Conservation (phyloP, 179 eudicot genomes). For the Drosera spatulata region DNA sequence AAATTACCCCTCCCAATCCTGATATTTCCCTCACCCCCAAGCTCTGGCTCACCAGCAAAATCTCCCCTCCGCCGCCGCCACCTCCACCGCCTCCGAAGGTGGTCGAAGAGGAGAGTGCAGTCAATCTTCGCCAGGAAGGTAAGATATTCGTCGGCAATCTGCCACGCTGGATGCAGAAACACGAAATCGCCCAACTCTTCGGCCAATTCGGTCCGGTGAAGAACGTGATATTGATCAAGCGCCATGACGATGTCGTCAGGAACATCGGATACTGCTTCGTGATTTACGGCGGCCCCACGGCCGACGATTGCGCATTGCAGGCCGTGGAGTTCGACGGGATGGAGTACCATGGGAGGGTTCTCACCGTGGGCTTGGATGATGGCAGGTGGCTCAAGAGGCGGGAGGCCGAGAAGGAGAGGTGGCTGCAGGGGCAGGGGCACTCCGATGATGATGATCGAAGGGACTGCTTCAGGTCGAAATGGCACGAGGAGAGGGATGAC, state of each 20-base stretch:
- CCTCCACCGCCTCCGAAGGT: conserved; percentile 9
- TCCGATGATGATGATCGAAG: conserved; percentile 10
- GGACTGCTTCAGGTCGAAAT: conserved; percentile 36
- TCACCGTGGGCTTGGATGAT: conserved; percentile 84
- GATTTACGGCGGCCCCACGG: conserved; percentile 39
- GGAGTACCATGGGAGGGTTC: conserved; percentile 86
- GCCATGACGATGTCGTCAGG: conserved; percentile 54
- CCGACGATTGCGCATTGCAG: conserved; percentile 54
- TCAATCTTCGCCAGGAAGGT: conserved; percentile 54
- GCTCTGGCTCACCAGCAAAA: conserved; percentile 72
- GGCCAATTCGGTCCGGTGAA: conserved; percentile 78
- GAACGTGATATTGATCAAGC: conserved; percentile 68
- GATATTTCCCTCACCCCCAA: conserved; percentile 31
- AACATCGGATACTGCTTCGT: conserved; percentile 90
- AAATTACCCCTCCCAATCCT: conserved; percentile 9
- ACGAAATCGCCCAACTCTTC: conserved; percentile 54
- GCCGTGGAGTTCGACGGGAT: conserved; percentile 96
- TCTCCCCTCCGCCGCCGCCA: conserved; percentile 19
- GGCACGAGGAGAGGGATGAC: conserved; percentile 79
- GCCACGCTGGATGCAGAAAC: conserved; percentile 71
- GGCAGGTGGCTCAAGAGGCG: conserved; percentile 56
- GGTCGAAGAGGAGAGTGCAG: not conserved
- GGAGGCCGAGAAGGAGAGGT: conserved; percentile 42
- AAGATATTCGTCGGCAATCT: conserved; percentile 84
- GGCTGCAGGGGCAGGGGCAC: conserved; percentile 35